These are phyloP conservation scores for Pugionium cornutum DNA, from an alignment of 345 rosid genomes.

Conservation along the genomic window DNA sequence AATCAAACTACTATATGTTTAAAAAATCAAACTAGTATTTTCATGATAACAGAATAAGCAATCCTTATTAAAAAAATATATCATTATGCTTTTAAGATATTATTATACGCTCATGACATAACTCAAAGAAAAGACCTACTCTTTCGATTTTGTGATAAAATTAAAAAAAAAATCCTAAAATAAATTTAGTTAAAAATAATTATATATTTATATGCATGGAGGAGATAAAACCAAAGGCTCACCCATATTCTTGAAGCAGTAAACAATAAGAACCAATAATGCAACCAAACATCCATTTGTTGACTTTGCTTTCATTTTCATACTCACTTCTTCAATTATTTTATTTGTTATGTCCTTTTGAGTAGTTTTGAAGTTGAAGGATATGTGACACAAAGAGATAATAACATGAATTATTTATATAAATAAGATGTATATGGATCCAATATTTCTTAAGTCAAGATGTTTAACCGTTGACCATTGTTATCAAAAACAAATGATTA, in stretches of 20 bases:
- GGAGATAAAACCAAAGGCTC: conserved; percentile 6
- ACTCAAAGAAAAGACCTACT: too few relatives aligned
- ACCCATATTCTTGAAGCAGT: conserved; percentile 28
- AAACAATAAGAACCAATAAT: conserved; percentile 18
- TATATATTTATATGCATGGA: conserved; percentile 1
- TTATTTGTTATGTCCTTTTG: background rate
- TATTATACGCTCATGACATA: too few relatives aligned
- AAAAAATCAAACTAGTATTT: too few relatives aligned
- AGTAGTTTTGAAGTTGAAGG: background rate
- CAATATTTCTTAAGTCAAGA: conserved; percentile 18
- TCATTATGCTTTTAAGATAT: too few relatives aligned
- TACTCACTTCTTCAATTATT: background rate
- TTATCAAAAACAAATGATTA: conserved; percentile 6
- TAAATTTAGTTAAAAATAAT: background rate
- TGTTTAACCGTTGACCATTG: background rate
- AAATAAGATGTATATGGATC: conserved; percentile 15
- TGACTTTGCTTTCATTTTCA: conserved; percentile 24
- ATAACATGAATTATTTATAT: conserved; percentile 23
- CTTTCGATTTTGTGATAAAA: too few relatives aligned
- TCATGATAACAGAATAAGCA: too few relatives aligned
- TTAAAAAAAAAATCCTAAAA: background rate
- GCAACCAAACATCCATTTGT: conserved; percentile 21
- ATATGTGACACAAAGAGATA: background rate
- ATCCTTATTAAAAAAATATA: too few relatives aligned
- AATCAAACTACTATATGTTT: too few relatives aligned